phyloP scores from a whole-genome alignment of 1,139 yeast genomes.

The Pneumocystis sp. region DNA sequence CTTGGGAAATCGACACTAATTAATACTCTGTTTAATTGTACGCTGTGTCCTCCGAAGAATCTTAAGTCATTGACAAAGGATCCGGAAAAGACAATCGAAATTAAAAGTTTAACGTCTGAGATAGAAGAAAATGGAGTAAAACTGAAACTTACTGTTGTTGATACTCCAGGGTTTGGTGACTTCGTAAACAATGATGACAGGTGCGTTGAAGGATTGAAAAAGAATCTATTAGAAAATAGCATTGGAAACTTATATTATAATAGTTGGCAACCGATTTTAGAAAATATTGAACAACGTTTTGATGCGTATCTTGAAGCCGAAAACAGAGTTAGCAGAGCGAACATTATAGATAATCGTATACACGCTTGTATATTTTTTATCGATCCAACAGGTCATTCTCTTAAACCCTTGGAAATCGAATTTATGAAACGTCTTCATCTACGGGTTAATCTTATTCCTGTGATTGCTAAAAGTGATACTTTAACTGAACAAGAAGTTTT shows the following conservation, averaged over 20 bases:
- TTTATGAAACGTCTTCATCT: conserved; percentile 81
- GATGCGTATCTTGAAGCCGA: conserved; percentile 83
- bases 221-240: background rate
- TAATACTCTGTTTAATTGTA: conserved; percentile 72
- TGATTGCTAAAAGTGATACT: conserved; percentile 89
- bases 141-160: conserved; percentile 68
- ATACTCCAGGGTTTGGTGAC: conserved; percentile 93
- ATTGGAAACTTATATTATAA: background rate
- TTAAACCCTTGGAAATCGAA: conserved; percentile 75
- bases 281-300: conserved; percentile 73
- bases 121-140: conserved; percentile 91
- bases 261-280: conserved; percentile 86
- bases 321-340: conserved; percentile 67
- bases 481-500: conserved; percentile 73
- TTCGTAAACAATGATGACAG: conserved; percentile 64
- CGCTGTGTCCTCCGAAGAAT: conserved; percentile 16
- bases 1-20: conserved; percentile 87
- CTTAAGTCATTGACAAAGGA: conserved; percentile 19
- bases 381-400: conserved; percentile 93
- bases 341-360: conserved; percentile 56
- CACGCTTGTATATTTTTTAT: conserved; percentile 83
- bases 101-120: conserved; percentile 53
- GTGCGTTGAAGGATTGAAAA: background rate
- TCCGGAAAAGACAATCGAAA: conserved; percentile 36
- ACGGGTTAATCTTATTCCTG: conserved; percentile 85